Base-by-base conservation (phyloP, 2,329 filamentous ascomycete genomes). In the Apiospora sp. region DNA sequence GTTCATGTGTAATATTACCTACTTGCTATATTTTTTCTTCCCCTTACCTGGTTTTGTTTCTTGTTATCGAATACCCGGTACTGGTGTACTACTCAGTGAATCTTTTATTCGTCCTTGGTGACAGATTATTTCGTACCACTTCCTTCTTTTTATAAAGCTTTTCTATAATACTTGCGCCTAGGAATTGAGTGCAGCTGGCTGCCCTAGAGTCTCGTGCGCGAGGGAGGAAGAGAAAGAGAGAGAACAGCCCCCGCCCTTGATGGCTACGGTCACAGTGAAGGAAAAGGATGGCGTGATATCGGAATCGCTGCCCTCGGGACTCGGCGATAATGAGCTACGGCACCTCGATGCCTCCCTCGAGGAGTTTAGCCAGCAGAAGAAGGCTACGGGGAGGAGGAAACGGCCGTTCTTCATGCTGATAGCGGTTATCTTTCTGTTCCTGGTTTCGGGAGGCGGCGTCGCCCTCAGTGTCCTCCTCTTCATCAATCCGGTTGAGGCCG, bases 341-440 rank as follows among this genome's bases (percentile, higher is more conserved):
- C 30, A 10, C 58, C 58, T 64, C 58, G 12, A 64, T 64, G 58
- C 34, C 30, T 64, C 58, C 19, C 58, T 64, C 34, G 58, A 64
- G 58, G 58, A n/a, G 34, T 41, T 64, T 19, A 64, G 58, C 22
- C 34, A 64, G 34, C 58, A 41, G 34, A 37, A 61, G 54, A 61
- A 58, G 51, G 13, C 30, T 5, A 3, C 73, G 44, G 75, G 75
- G 70, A 73, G 69, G 64, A 73, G 69, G 22, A 76, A 68, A 24
- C 74, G 76, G 8, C 78, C 80, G 7, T 74, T 76, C 4, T 58
- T 81, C 24, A 73, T 81, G 13, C 77, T 82, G 27, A 72, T 69
- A 14, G 74, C 79, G 3, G 76, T 82, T 10, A 22, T 81, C 19
- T 43, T 75, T 30, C 77, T 82, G 27, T 80, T 82, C 54, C n/a